These are phyloP conservation scores for Stereocaulon alpinum DNA, from an alignment of 495 filamentous ascomycete species.

Conservation along the genomic window DNA sequence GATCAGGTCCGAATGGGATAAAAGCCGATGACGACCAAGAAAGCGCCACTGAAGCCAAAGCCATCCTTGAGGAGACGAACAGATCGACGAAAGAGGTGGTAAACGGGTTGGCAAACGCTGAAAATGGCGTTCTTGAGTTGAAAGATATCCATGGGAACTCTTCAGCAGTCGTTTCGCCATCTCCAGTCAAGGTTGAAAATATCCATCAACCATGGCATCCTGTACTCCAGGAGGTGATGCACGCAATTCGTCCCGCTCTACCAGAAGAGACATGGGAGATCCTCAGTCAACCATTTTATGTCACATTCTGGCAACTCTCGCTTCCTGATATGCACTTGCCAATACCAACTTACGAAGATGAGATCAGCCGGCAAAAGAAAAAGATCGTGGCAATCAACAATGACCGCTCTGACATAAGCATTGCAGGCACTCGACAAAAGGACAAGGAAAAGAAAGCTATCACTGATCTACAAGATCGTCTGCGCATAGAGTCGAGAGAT, in stretches of 20 bases:
- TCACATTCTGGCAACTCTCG: slow-evolving; percentile 87
- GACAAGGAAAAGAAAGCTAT: slow-evolving; percentile 52
- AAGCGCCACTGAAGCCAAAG: background rate
- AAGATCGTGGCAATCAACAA: slow-evolving; percentile 50
- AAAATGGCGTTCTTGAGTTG: background rate
- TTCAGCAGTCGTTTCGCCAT: background rate
- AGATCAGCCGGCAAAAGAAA: slow-evolving; percentile 51
- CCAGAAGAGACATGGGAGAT: slow-evolving; percentile 52
- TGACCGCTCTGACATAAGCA: slow-evolving; percentile 61
- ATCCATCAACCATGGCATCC: slow-evolving; percentile 49
- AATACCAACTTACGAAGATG: slow-evolving; percentile 60
- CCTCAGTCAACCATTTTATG: slow-evolving; percentile 68
- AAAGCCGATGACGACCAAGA: background rate
- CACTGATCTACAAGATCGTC: slow-evolving; percentile 46
- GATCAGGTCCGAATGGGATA: background rate
- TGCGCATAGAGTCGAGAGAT: slow-evolving; percentile 59
- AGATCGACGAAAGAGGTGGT: background rate
- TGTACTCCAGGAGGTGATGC: slow-evolving; percentile 65
- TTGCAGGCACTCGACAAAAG: slow-evolving; percentile 44
- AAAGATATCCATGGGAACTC: background rate
- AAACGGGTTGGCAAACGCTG: background rate
- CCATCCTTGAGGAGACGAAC: slow-evolving; percentile 3
- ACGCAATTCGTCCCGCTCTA: slow-evolving; percentile 51
- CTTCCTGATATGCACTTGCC: slow-evolving; percentile 70
- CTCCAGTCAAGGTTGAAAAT: background rate